Conservation (phyloP, 805 yeast genomes). For the Danielia reshetovae region DNA sequence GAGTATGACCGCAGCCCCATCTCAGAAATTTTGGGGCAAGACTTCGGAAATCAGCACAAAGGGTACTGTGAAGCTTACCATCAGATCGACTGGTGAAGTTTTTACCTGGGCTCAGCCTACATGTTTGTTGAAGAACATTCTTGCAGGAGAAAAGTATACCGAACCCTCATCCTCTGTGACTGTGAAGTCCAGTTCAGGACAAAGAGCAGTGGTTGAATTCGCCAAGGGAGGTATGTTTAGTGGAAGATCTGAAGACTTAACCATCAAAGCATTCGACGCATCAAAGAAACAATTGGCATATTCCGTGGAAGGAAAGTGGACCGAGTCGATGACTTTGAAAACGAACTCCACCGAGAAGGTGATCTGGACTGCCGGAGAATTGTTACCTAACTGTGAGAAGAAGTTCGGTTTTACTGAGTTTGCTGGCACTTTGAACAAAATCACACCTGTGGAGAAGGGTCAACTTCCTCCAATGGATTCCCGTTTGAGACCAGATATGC, state of each 20-base stretch:
- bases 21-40: slow-evolving; percentile 94
- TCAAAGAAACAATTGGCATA: slow-evolving; percentile 36
- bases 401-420: slow-evolving; percentile 86
- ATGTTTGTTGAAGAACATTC: slow-evolving; percentile 74
- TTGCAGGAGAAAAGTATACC: slow-evolving; percentile 92
- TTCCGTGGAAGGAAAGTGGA: slow-evolving; percentile 78
- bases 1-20: slow-evolving; percentile 62
- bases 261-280: slow-evolving; percentile 40
- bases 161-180: slow-evolving; percentile 77
- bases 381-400: slow-evolving; percentile 52
- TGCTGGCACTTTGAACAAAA: slow-evolving; percentile 76
- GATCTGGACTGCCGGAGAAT: slow-evolving; percentile 70
- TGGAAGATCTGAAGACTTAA: slow-evolving; percentile 67
- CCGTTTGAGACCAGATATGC: slow-evolving; percentile 83
- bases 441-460: slow-evolving; percentile 65
- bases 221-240: slow-evolving; percentile 83
- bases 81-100: slow-evolving; percentile 61
- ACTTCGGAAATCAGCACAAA: slow-evolving; percentile 76
- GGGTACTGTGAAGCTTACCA: slow-evolving; percentile 60
- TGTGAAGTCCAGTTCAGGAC: slow-evolving; percentile 65
- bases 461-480: slow-evolving; percentile 82
- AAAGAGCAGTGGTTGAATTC: slow-evolving; percentile 67
- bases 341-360: slow-evolving; percentile 37
- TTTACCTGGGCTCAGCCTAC: slow-evolving; percentile 83
- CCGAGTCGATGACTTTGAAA: slow-evolving; percentile 52